A percentile compares a stretch with the other conserved stretches of the same genome.
phyloP scores from a whole-genome alignment of 371 early-diverging fungal genomes.

The Mortierella sp. region DNA sequence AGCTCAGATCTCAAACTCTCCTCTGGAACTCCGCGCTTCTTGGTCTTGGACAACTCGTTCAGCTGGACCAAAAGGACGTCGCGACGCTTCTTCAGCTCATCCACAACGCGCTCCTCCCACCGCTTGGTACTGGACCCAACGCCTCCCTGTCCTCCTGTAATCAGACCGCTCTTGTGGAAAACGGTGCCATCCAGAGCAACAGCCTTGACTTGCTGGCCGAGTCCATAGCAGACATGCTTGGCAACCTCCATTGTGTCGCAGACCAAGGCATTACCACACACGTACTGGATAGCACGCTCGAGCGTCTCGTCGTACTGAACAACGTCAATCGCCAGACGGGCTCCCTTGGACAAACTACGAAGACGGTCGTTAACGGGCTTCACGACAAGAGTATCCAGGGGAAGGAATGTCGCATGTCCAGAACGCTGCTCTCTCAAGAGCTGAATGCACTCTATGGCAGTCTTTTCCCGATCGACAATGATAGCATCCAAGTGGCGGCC shows the following conservation, averaged over 20 bases:
- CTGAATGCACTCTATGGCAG: conserved; percentile 87
- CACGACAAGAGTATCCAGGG: conserved; percentile 84
- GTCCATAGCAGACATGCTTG: conserved; percentile 86
- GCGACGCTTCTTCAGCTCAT: conserved; percentile 76
- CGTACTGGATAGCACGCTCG: conserved; percentile 88
- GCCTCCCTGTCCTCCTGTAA: conserved; percentile 87
- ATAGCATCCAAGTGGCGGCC: conserved; percentile 87
- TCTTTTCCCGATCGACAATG: conserved; percentile 82
- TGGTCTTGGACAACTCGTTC: conserved; percentile 77
- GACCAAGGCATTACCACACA: conserved; percentile 90
- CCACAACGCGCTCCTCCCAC: conserved; percentile 93
- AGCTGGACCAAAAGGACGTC: conserved; percentile 81
- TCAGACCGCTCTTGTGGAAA: conserved; percentile 96
- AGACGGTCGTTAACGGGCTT: conserved; percentile 86
- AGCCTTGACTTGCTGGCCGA: conserved; percentile 88
- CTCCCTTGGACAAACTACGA: conserved; percentile 80
- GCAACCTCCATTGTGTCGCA: conserved; percentile 92
- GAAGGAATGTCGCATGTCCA: conserved; percentile 96
- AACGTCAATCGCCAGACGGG: conserved; percentile 91
- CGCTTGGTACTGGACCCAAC: conserved; percentile 64
- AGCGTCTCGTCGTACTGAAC: conserved; percentile 86
- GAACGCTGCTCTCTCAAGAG: conserved; percentile 92
- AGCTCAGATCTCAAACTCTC: conserved; percentile 72
- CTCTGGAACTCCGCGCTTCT: conserved; percentile 78
- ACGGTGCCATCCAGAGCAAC: conserved; percentile 95